Base-by-base conservation (phyloP, 2,329 filamentous ascomycete species). In the Fusarium sp. region DNA sequence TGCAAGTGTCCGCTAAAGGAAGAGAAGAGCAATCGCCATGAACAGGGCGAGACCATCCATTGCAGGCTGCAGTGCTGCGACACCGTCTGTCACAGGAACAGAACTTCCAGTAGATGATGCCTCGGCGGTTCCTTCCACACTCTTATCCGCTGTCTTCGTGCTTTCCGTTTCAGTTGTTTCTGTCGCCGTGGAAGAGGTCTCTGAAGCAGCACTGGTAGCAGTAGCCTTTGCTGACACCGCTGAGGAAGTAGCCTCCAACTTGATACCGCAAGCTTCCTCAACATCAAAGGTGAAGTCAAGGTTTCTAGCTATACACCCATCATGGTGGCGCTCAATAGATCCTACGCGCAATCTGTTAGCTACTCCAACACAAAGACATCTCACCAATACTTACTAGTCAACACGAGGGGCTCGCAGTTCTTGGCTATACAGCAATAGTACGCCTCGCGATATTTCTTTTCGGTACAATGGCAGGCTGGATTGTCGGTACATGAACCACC, bases 351-450 rank as follows among this genome's bases (percentile, higher is more conserved):
- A 20, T 2, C 2, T 1, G 0, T 63, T 16, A 63, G 61, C 6
- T 29, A 4, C 1, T 0, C 0, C 0, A 1, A 8, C 1, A n/a
- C 14, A n/a, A 32, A 0, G 1, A n/a, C 3, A 5, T 4, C 2
- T 10, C 5, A 3, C 8, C 3, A 0, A 25, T 5, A 24, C 60
- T 47, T 4, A 55, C 61, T 44, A 8, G 34, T 38, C n/a, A 63
- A 18, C 4, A 49, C 49, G 18, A 57, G 20, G 5, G 22, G 3
- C 3, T 63, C 47, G 2, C 61, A 63, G 4, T 44, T 56, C 27
- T 63, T 29, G 1, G 61, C 43, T 50, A 63, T 56, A 2, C 59
- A 63, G 24, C 59, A 63, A 24, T 63, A 63, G 25, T 63, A 63
- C 3, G 32, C 43, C 15, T 63, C 49, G 1, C 59, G 59, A 34